Evolutionary conservation across 73 alveolate genomes (phyloP), one percentile per base, ranked within the genome.

Genomic region (Tetrahymena elliotti): DNA sequence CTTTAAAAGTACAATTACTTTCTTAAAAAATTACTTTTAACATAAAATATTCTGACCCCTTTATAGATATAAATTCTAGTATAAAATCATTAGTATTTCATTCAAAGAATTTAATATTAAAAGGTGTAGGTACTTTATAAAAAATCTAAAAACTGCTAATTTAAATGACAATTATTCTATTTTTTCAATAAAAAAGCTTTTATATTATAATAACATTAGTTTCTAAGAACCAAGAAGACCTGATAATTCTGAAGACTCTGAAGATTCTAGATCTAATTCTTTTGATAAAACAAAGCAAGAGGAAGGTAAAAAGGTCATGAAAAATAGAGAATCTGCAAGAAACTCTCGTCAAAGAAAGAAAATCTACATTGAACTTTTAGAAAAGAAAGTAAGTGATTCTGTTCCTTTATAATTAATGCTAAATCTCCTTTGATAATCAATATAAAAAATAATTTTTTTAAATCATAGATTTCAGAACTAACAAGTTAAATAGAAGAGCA

Each of bases 321-420:
- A 96, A 88, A 96, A 96, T 92, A 40, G 97, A 68, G 97, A 96
- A 83, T 94, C 95, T 31, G 97, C 97, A 3, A 93, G 96, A 84
- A 96, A 94, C 92, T 94, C 95, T 13, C 94, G 97, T 38, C 93
- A 94, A 68, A 96, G 97, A 37, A 96, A 96, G 96, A 96, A 96
- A 83, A 68, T 94, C 52, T 96, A 96, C 39, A 96, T 96, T 36
- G 95, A 92, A 10, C 92, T 92, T 18, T 68, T 96, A 31, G 97
- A 96, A 39, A 96, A 94, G 93, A 96, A 96, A 31, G 97, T 96
- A 33, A 95, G n/a, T n/a, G n/a, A n/a, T n/a, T n/a, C n/a, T n/a
- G n/a, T n/a, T n/a, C n/a, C n/a, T n/a, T n/a, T n/a, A n/a, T n/a
- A n/a, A n/a, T n/a, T n/a, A n/a, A n/a, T n/a, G n/a, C n/a, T n/a